Evolutionary conservation across 2,329 filamentous ascomycete species (phyloP).

Genomic region (Fusarium hainanense): DNA sequence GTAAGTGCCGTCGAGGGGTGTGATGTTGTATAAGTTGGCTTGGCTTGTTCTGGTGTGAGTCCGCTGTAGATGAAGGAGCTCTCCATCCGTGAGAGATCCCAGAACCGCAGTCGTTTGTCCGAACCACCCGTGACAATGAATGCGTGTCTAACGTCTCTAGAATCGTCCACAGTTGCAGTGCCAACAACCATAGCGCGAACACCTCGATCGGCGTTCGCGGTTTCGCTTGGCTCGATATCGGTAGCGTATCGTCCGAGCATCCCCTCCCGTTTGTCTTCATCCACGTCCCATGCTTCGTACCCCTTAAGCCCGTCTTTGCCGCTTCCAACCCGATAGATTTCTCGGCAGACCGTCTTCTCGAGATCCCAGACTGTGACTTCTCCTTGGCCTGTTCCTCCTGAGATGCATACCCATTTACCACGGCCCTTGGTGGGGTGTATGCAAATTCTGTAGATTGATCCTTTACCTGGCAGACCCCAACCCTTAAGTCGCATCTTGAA

Average conservation of each 20-base stretch:
- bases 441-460: conserved; percentile 81
- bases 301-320: conserved; percentile 69
- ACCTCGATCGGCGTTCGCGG: conserved; percentile 69
- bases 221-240: conserved; percentile 71
- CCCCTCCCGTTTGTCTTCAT: conserved; percentile 87
- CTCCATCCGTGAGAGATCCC: conserved; percentile 85
- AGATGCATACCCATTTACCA: conserved; percentile 87
- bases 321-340: conserved; percentile 82
- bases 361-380: conserved; percentile 97
- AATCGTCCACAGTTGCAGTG: conserved; percentile 75
- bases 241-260: conserved; percentile 89
- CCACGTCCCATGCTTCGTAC: conserved; percentile 88
- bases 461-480: conserved; percentile 86
- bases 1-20: conserved; percentile 72
- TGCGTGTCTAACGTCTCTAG: conserved; percentile 78
- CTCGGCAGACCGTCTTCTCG: conserved; percentile 87
- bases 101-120: conserved; percentile 92
- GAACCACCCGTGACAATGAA: conserved; percentile 90
- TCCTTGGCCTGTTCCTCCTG: conserved; percentile 85
- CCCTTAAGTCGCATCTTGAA: conserved; percentile 88
- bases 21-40: conserved; percentile 76
- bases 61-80: conserved; percentile 85
- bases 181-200: conserved; percentile 80
- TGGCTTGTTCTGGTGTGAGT: conserved; percentile 73
- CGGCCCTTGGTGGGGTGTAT: conserved; percentile 83